phyloP scores from a whole-genome alignment of 2,329 filamentous ascomycete genomes.

The Mycosphaerella sp. region DNA sequence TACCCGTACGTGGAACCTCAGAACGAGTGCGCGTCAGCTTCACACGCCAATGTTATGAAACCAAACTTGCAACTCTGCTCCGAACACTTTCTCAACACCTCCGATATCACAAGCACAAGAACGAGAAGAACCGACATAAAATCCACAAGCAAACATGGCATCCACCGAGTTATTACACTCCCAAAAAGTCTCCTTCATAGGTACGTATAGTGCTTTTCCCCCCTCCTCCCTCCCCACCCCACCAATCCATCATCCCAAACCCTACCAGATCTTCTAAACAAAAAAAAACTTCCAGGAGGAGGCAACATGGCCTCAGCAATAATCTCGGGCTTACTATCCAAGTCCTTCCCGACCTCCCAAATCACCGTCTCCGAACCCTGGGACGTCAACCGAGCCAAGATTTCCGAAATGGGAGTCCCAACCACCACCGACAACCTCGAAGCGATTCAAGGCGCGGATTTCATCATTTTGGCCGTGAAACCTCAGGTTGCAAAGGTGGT shows the following conservation, averaged over 20 bases:
- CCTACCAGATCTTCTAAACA: background rate
- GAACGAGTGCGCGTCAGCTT: too few relatives aligned
- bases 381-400: conserved; percentile 28
- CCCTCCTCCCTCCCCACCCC: too few relatives aligned
- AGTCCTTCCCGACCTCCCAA: conserved; percentile 21
- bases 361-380: conserved; percentile 29
- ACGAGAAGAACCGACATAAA: background rate
- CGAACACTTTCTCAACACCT: too few relatives aligned
- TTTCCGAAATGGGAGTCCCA: conserved; percentile 26
- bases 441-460: conserved; percentile 23
- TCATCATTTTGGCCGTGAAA: conserved; percentile 28
- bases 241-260: too few relatives aligned
- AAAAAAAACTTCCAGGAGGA: conserved; percentile 19
- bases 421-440: conserved; percentile 25
- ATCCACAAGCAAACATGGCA: background rate
- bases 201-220: too few relatives aligned
- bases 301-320: conserved; percentile 31
- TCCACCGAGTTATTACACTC: conserved; percentile 11
- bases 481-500: conserved; percentile 28
- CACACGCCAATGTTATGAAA: too few relatives aligned
- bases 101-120: too few relatives aligned
- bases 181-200: conserved; percentile 26
- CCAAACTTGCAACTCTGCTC: too few relatives aligned
- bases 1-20: too few relatives aligned
- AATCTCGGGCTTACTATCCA: conserved; percentile 25